Percentiles rank a stretch among this genome's conserved stretches.
Evolutionary conservation across 2,329 filamentous ascomycete species (phyloP).

Genomic region (Alternaria hordeiaustralica): DNA sequence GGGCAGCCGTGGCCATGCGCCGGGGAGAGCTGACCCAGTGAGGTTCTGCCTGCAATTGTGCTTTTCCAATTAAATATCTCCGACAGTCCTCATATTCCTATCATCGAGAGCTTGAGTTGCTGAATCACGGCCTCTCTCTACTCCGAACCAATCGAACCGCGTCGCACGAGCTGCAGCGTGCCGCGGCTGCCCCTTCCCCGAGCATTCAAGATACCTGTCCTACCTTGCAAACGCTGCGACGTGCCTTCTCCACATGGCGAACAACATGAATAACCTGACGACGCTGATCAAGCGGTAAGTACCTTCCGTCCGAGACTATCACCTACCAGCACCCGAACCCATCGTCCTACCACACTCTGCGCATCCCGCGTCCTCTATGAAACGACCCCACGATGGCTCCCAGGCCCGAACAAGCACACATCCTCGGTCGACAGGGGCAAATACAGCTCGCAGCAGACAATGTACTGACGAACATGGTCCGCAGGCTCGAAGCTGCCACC

Average conservation of each 20-base stretch:
- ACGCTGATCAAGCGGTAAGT: slow-evolving; percentile 97
- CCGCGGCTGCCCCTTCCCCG: slow-evolving; percentile 34
- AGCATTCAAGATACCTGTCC: slow-evolving; percentile 25
- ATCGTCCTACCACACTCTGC: not conserved
- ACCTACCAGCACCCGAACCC: not conserved
- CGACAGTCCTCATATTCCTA: not conserved
- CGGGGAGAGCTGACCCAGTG: slow-evolving; percentile 4
- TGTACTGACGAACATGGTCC: slow-evolving; percentile 57
- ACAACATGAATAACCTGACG: slow-evolving; percentile 94
- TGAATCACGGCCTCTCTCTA: not conserved
- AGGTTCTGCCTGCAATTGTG: slow-evolving; percentile 8
- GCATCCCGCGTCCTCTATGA: not conserved
- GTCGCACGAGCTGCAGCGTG: slow-evolving; percentile 30
- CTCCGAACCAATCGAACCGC: not conserved
- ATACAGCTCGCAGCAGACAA: slow-evolving; percentile 38
- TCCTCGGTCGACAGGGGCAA: slow-evolving; percentile 23
- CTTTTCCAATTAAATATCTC: not conserved
- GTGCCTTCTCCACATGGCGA: slow-evolving; percentile 65
- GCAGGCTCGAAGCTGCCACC: slow-evolving; percentile 94
- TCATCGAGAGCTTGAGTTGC: not conserved
- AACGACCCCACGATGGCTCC: slow-evolving; percentile 10
- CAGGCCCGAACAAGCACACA: slow-evolving; percentile 14
- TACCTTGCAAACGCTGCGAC: slow-evolving; percentile 35
- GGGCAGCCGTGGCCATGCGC: slow-evolving; percentile 14
- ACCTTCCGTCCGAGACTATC: slow-evolving; percentile 4